A percentile compares a stretch with the other conserved stretches of the same genome.
These are phyloP conservation scores for Candolleomyces efflorescens DNA, from an alignment of 768 basidiomycete species.

Conservation along the genomic window DNA sequence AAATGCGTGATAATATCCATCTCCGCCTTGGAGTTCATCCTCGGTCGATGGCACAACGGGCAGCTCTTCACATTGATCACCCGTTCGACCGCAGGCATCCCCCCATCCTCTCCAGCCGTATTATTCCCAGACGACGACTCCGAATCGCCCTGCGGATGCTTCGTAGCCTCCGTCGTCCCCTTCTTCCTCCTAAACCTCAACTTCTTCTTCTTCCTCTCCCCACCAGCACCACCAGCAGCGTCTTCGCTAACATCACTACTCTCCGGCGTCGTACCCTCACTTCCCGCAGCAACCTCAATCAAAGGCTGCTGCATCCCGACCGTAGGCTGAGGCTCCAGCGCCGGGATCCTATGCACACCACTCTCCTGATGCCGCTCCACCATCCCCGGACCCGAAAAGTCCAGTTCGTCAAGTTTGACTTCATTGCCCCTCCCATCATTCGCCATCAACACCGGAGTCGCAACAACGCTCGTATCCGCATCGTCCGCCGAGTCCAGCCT, in stretches of 20 bases:
- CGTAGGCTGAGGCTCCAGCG: conserved; percentile 23
- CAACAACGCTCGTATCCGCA: conserved; percentile 46
- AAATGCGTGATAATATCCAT: conserved; percentile 95
- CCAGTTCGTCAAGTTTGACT: conserved; percentile 37
- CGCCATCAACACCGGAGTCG: conserved; percentile 45
- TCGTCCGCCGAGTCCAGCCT: conserved; percentile 45
- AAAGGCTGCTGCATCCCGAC: conserved; percentile 48
- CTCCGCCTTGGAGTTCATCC: conserved; percentile 83
- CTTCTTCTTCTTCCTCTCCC: conserved; percentile 15
- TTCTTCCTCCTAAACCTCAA: conserved; percentile 13
- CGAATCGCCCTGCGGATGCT: not conserved
- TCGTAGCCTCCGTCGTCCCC: not conserved
- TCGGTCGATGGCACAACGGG: conserved; percentile 87
- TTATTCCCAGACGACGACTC: conserved; percentile 1
- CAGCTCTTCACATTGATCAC: conserved; percentile 96
- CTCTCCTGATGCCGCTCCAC: not conserved
- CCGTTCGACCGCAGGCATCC: conserved; percentile 50
- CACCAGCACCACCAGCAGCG: not conserved
- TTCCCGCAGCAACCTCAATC: conserved; percentile 21
- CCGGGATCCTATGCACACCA: conserved; percentile 12
- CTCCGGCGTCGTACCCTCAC: conserved; percentile 9
- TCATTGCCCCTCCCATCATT: conserved; percentile 38
- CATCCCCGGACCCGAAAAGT: conserved; percentile 53
- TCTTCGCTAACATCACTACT: conserved; percentile 15
- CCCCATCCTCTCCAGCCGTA: conserved; percentile 13